Percentiles rank a stretch among this genome's conserved stretches.
phyloP scores from a whole-genome alignment of 2,329 filamentous ascomycete species.

The Microcera coccophila region DNA sequence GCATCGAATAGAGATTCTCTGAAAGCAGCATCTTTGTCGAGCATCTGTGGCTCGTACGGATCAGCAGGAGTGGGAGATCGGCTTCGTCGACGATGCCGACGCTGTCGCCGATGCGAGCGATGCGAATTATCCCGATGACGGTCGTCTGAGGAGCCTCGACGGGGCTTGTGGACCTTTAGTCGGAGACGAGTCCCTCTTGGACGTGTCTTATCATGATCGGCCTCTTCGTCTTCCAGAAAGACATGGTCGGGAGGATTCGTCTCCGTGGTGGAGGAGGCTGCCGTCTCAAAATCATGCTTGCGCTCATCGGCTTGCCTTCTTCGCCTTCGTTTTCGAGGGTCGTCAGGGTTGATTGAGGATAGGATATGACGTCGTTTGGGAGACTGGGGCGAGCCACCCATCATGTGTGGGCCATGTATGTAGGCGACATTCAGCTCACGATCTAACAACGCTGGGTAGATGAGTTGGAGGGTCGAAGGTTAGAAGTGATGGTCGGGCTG shows the following conservation, averaged over 20 bases:
- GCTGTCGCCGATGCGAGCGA: conserved; percentile 27
- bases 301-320: conserved; percentile 1
- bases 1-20: conserved; percentile 94
- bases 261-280: not conserved
- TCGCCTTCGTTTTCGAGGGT: conserved; percentile 6
- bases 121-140: conserved; percentile 20
- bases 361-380: conserved; percentile 46
- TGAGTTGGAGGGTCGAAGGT: not conserved
- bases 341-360: conserved; percentile 44
- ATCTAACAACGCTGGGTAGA: not conserved
- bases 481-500: not conserved
- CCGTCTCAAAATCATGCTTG: conserved; percentile 1
- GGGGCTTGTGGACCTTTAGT: conserved; percentile 32
- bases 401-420: conserved; percentile 26
- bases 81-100: conserved; percentile 32
- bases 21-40: conserved; percentile 74
- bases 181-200: conserved; percentile 31
- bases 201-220: conserved; percentile 15
- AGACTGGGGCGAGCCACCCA: conserved; percentile 33
- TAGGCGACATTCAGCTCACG: conserved; percentile 9
- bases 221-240: no score
- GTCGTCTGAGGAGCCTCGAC: conserved; percentile 23
- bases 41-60: conserved; percentile 42
- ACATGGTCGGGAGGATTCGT: not conserved
- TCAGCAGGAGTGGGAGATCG: conserved; percentile 47